Evolutionary conservation across 2,329 filamentous ascomycete species (phyloP), one percentile per base, ranked within the genome.

Genomic region (Sporothrix schenckii): DNA sequence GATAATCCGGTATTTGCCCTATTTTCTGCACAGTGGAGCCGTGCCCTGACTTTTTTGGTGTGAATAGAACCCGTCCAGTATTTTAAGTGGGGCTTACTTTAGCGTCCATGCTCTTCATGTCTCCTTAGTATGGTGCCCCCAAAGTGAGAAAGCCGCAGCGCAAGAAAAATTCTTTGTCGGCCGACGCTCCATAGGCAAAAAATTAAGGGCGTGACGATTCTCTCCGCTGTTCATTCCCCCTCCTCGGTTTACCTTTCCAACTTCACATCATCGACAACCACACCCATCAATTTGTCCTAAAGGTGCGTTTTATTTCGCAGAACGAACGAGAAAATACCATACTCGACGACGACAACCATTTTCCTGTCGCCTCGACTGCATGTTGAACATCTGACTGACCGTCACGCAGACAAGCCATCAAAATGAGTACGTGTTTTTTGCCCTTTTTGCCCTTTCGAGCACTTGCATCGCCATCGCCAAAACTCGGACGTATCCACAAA

Each of bases 391-490:
- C 54, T 63, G 39, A 70, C 71, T 74, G 67, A 73, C 71, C 47
- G n/a, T 19, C n/a, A 13, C 65, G 19, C 39, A 73, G 71, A 79
- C 75, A 79, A 73, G 72, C 72, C 83, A 82, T 82, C 83, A 86
- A 85, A 82, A 86, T 86, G 84, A 86, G 84, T 86, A 86, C 78
- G 84, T 86, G 72, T 54, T 68, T 65, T 54, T 24, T 24, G 68
- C 68, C 63, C 19, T 63, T 39, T 41, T 11, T 6, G 58, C 58
- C 41, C 19, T 30, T 49, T 41, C n/a, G 19, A 21, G 19, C 60
- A 41, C 34, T 44, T 44, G 34, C 50, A 68, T 19, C 52, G n/a
- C 66, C 49, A 50, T 44, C 66, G 19, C 54, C 39, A 5, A 34
- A 53, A 21, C 16, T 27, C 30, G 13, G 19, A 16, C 19, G 56